These are phyloP conservation scores for Penicillium vulpinum DNA, from an alignment of 2,329 filamentous ascomycete species.

Conservation along the genomic window DNA sequence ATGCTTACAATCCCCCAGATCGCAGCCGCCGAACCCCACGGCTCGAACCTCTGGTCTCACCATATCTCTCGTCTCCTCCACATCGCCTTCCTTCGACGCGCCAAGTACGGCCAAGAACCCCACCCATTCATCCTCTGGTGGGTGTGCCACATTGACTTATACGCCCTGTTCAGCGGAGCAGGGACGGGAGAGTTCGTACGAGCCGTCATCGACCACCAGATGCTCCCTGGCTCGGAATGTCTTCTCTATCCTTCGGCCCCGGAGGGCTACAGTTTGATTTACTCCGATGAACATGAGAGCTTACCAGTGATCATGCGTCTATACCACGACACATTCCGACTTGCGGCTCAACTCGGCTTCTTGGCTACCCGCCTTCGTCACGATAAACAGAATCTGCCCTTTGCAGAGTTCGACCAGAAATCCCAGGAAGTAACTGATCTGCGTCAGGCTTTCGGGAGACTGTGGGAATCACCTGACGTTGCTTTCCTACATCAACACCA, in stretches of 20 bases:
- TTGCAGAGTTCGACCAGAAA: slow-evolving; percentile 24
- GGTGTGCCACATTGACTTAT: slow-evolving; percentile 57
- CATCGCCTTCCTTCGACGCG: slow-evolving; percentile 51
- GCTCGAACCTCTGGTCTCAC: slow-evolving; percentile 55
- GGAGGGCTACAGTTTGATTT: slow-evolving; percentile 38
- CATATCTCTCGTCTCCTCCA: slow-evolving; percentile 55
- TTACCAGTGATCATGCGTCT: slow-evolving; percentile 46
- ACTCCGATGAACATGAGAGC: slow-evolving; percentile 39
- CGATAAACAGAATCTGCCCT: slow-evolving; percentile 31
- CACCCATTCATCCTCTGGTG: slow-evolving; percentile 57
- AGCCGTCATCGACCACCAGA: slow-evolving; percentile 49
- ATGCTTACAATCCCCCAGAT: slow-evolving; percentile 37
- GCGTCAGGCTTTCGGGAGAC: slow-evolving; percentile 38
- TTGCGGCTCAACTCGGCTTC: slow-evolving; percentile 49
- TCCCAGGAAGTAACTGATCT: slow-evolving; percentile 39
- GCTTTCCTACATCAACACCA: slow-evolving; percentile 38
- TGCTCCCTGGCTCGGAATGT: slow-evolving; percentile 47
- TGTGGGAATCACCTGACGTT: slow-evolving; percentile 42
- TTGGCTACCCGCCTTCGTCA: slow-evolving; percentile 44
- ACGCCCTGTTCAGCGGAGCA: slow-evolving; percentile 55
- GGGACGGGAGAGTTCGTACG: slow-evolving; percentile 53
- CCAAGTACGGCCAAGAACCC: slow-evolving; percentile 47
- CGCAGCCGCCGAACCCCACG: slow-evolving; percentile 47
- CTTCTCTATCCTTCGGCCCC: slow-evolving; percentile 40
- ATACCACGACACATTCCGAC: slow-evolving; percentile 47